Evolutionary conservation across 257 asterid genomes (phyloP).

Genomic region (Capsicum rhomboideum): DNA sequence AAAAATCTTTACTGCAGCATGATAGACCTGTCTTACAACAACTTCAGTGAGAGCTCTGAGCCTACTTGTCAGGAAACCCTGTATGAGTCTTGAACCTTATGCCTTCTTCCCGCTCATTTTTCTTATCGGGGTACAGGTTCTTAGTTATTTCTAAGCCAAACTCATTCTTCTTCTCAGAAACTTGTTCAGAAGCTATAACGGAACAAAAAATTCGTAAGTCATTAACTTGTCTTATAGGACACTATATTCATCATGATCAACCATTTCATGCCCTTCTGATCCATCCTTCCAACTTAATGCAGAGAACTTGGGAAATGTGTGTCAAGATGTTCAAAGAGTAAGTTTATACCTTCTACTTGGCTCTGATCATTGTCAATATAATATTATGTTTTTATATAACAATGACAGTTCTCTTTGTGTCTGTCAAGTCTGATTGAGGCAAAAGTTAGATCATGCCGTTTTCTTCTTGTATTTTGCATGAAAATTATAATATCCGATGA

Average conservation of each 20-base stretch:
- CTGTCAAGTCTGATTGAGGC: background rate
- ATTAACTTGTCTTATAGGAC: background rate
- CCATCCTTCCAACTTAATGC: background rate
- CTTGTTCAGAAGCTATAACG: conserved; percentile 41
- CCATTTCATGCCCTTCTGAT: background rate
- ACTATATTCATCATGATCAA: background rate
- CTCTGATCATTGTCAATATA: no score
- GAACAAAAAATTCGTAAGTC: conserved; percentile 23
- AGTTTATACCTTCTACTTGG: background rate
- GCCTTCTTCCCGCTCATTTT: background rate
- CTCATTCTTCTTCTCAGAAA: conserved; percentile 29
- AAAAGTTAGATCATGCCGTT: background rate
- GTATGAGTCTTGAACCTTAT: conserved; percentile 15
- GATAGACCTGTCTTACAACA: conserved; percentile 54
- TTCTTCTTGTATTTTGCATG: no score
- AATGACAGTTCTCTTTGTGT: no score
- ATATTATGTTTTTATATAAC: background rate
- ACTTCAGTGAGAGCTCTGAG: conserved; percentile 21
- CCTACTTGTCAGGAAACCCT: conserved; percentile 31
- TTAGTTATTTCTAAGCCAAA: background rate
- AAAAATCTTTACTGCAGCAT: conserved; percentile 14
- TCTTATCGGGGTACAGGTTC: background rate
- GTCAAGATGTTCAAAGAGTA: conserved; percentile 32
- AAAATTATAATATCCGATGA: no score
- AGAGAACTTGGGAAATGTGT: conserved; percentile 32